Evolutionary conservation across 148 eudicot species (phyloP), one percentile per base, ranked within the genome.

Genomic region (Silene uniflora): DNA sequence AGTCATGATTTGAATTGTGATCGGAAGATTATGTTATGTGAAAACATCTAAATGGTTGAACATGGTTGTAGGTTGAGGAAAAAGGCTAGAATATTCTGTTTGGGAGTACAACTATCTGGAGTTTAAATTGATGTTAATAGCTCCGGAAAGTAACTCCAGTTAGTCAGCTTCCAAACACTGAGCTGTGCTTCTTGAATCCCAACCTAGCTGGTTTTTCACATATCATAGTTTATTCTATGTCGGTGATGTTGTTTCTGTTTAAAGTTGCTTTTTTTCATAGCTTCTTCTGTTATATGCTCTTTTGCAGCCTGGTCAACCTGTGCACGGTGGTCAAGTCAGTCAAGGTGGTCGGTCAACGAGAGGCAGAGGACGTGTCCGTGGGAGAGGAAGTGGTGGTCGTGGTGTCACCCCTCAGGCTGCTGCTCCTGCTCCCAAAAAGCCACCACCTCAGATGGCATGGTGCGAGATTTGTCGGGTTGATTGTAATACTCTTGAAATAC

Each of bases 391-490:
- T 65, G 89, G 93, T 68, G 77, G 88, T 62, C 87, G 86, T 62
- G 86, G 87, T 73, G 68, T 58, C 7, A 32, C 29, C 67, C 66
- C 3, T 60, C 71, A 64, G 58, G 60, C 75, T 44, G 62, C 82
- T 74, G 75, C 74, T n/a, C 68, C 88, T 42, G 74, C 79, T 60
- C 62, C 83, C 12, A 73, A 61, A 64, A 80, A 80, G 72, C 76
- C 79, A 66, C 79, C 75, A 16, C 72, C 76, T 74, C 76, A 64
- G 21, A 71, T 75, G 79, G 85, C 83, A 6, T 79, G 82, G 83
- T 92, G 97, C 79, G 97, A 90, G 77, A 74, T 92, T 69, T 92
- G 97, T 79, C 81, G 77, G 77, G 86, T 85, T 58, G 95, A 89
- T 47, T 92, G 97, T 86, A 90, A 77, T 64, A 87, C 85, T 66